Percentiles rank a stretch among this genome's conserved stretches.
Conservation (phyloP, 345 rosid species). For the Erodium maritimum region DNA sequence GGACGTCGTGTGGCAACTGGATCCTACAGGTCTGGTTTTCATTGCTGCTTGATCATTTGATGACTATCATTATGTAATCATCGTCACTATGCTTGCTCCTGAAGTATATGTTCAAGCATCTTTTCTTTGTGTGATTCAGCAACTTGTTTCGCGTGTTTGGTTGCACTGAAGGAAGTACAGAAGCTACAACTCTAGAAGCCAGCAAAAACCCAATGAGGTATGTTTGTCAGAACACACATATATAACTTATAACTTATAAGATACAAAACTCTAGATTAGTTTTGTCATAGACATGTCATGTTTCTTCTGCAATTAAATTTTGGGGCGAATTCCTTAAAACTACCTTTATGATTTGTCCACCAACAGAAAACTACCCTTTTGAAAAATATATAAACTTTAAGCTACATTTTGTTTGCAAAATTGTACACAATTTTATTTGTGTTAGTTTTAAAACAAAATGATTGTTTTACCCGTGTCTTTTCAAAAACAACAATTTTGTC, state of each 20-base stretch:
- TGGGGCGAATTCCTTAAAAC: no score
- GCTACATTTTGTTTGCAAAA: no score
- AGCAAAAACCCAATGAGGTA: constrained; percentile 68
- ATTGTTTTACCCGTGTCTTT: no score
- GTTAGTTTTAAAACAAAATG: no score
- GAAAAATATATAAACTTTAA: no score
- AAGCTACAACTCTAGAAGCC: constrained; percentile 47
- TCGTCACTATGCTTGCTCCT: background rate
- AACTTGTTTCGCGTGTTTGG: constrained; percentile 64
- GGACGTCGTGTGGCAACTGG: constrained; percentile 60
- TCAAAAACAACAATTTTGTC: no score
- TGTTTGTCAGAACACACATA: constrained; percentile 1
- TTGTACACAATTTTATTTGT: no score
- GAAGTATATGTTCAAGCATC: background rate
- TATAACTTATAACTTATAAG: no score
- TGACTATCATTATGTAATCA: background rate
- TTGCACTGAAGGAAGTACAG: constrained; percentile 37
- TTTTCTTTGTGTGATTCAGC: constrained; percentile 27
- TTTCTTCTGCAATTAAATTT: background rate
- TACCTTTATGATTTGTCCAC: no score
- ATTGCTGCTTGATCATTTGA: constrained; percentile 2
- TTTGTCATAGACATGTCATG: background rate
- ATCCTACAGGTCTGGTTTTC: constrained; percentile 46
- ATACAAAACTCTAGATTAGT: background rate
- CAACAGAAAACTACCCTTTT: no score